Evolutionary conservation across 2,329 filamentous ascomycete genomes (phyloP), one percentile per base, ranked within the genome.

Genomic region (Cytospora mali): DNA sequence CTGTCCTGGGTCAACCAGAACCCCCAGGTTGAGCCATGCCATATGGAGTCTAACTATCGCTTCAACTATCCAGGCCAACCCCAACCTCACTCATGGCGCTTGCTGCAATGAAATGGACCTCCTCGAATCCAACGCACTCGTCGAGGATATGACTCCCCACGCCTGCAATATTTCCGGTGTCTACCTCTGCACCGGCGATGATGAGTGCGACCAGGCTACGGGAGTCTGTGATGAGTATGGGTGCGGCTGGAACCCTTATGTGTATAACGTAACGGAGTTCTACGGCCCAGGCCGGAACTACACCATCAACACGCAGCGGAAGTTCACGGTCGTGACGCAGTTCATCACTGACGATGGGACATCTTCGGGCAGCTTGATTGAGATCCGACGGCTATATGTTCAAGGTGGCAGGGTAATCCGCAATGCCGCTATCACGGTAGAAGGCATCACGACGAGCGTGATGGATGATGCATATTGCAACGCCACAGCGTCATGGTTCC

Each of bases 81-180:
- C 80, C n/a, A 80, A 83, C 7, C 78, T 74, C 50, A 76, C 54
- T 2, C 48, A 81, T 55, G 87, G 88, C 65, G 79, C 86, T 46
- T 89, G 87, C 81, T 90, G 87, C 74, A 76, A 82, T 50, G 88
- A 90, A 75, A 87, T 90, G 82, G 87, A 90, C 64, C 80, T 88
- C 71, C 87, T 84, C 84, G 86, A 88, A 72, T 84, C 84, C 62
- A 88, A 88, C 76, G 79, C 77, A 57, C 78, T 84, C 65, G 81
- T 85, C 9, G 80, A 79, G 21, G 83, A 84, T 31, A 79, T 81
- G 67, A 88, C 86, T 2, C 84, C 85, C 21, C 85, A 88, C 72
- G 77, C 81, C 21, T 88, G 86, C 76, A 78, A 75, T 65, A 72
- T 73, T 35, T 69, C 74, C 11, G 80, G 79, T 58, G 76, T 72